phyloP scores from a whole-genome alignment of 2,329 filamentous ascomycete species.

The Rachicladosporium sp. region DNA sequence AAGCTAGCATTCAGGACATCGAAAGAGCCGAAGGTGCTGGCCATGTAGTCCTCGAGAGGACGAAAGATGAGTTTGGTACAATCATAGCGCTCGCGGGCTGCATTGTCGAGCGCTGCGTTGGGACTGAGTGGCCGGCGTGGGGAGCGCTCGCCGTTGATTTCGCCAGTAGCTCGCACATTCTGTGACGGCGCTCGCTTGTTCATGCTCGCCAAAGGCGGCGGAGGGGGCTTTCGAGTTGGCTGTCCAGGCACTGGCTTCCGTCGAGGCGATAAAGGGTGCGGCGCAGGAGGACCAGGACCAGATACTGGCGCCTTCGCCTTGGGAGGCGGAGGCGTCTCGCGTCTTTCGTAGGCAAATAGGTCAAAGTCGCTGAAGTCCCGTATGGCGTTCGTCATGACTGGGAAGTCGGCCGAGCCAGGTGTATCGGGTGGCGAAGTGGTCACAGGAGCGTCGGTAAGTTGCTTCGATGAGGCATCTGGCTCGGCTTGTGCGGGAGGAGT shows the following conservation, averaged over 20 bases:
- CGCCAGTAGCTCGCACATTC: slow-evolving; percentile 7
- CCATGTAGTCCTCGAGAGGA: slow-evolving; percentile 65
- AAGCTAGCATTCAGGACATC: slow-evolving; percentile 68
- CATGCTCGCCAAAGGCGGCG: slow-evolving; percentile 12
- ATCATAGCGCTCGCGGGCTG: slow-evolving; percentile 21
- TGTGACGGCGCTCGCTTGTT: no score
- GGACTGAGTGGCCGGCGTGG: slow-evolving; percentile 11
- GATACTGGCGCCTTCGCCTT: slow-evolving; percentile 4
- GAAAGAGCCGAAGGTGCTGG: slow-evolving; percentile 54
- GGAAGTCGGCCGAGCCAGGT: background rate
- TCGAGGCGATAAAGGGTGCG: no score
- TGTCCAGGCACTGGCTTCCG: slow-evolving; percentile 16
- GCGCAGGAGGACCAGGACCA: no score
- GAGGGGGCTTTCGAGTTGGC: slow-evolving; percentile 22
- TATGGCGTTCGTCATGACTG: slow-evolving; percentile 8
- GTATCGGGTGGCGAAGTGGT: slow-evolving; percentile 16
- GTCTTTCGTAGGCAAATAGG: slow-evolving; percentile 11
- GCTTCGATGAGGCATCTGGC: slow-evolving; percentile 1
- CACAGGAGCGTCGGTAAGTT: slow-evolving; percentile 12
- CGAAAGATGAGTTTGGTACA: slow-evolving; percentile 54
- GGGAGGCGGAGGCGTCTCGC: slow-evolving; percentile 12
- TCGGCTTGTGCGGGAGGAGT: no score
- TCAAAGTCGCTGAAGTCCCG: slow-evolving; percentile 16
- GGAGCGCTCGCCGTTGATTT: slow-evolving; percentile 12
- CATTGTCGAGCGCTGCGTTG: slow-evolving; percentile 8